Base-by-base conservation (phyloP, 148 eudicot species). In the Fallopia convolvulus region DNA sequence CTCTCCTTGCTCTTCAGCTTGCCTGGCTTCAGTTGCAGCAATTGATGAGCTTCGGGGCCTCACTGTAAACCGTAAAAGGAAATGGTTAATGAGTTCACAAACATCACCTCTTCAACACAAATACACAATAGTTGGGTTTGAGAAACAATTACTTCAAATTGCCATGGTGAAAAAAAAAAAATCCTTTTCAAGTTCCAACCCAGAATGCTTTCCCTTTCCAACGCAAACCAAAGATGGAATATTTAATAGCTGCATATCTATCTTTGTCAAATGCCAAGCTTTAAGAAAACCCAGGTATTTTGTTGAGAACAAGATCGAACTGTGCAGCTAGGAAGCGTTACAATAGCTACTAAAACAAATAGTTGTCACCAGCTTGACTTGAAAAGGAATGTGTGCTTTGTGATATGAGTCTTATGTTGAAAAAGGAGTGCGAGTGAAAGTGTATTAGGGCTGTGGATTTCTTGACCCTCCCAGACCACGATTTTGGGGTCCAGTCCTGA, bases 41-140 rank as follows among this genome's bases (percentile, higher is more conserved):
- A 68, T n/a, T 63, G 75, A 83, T 58, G 82, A 55, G 80, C 83
- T 85, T 50, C 97, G 97, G 70, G 92, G 83, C 84, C 92, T 86
- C 68, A 80, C 98, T 94, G 91, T 47, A 87, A 85, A 82, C 41
- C 5, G 9, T 2, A 30, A 39, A 39, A 55, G 7, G 23, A 74
- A 30, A 73, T 46, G 40, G 21, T 46, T 73, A 44, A 32, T 32
- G 15, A 52, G 32, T 39, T 46, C 40, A 33, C 63, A 70, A 8
- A n/a, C 7, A 44, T 6, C 30, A 1, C 39, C 3, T 36, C 39
- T 36, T 36, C 4, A 4, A 36, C 39, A 36, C 39, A 26, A 26
- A 26, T 26, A 26, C 30, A 26, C 39, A 36, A 36, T 36, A 36
- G 39, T 36, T 36, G 39, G 39, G 4, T 36, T 36, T 36, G 39